Conservation (phyloP, 805 yeast genomes). For the Candida ortonii region DNA sequence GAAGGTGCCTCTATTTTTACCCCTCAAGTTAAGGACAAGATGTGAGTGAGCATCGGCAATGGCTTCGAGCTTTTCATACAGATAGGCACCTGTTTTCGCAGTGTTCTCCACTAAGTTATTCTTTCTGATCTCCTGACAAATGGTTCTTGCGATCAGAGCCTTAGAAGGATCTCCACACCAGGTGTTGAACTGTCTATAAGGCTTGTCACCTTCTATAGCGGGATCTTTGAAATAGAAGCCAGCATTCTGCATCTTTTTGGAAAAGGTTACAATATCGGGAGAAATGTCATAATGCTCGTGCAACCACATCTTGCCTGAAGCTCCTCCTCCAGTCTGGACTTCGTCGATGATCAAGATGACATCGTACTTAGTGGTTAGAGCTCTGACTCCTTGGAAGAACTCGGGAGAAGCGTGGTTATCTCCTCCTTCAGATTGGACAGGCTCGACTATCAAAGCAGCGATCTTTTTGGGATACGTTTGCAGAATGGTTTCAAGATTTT, state of each 20-base stretch:
- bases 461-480: slow-evolving; percentile 39
- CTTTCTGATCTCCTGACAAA: slow-evolving; percentile 51
- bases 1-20: slow-evolving; percentile 60
- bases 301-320: slow-evolving; percentile 71
- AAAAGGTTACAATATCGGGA: slow-evolving; percentile 68
- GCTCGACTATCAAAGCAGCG: slow-evolving; percentile 56
- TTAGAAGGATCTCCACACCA: slow-evolving; percentile 79
- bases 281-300: slow-evolving; percentile 65
- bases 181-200: slow-evolving; percentile 72
- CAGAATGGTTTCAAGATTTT: slow-evolving; percentile 40
- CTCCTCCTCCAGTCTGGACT: slow-evolving; percentile 75
- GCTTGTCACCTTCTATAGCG: slow-evolving; percentile 53
- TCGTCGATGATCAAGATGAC: slow-evolving; percentile 65
- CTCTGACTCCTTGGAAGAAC: slow-evolving; percentile 63
- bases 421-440: slow-evolving; percentile 74
- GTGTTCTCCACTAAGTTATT: slow-evolving; percentile 48
- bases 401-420: slow-evolving; percentile 65
- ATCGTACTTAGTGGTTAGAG: slow-evolving; percentile 53
- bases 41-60: slow-evolving; percentile 41
- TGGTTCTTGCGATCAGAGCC: slow-evolving; percentile 60
- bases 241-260: slow-evolving; percentile 71
- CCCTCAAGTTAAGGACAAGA: slow-evolving; percentile 51
- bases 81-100: slow-evolving; percentile 51
- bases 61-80: slow-evolving; percentile 41
- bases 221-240: slow-evolving; percentile 66